Conservation (phyloP, 2,329 filamentous ascomycete species). For the Pseudogymnoascus sp. region DNA sequence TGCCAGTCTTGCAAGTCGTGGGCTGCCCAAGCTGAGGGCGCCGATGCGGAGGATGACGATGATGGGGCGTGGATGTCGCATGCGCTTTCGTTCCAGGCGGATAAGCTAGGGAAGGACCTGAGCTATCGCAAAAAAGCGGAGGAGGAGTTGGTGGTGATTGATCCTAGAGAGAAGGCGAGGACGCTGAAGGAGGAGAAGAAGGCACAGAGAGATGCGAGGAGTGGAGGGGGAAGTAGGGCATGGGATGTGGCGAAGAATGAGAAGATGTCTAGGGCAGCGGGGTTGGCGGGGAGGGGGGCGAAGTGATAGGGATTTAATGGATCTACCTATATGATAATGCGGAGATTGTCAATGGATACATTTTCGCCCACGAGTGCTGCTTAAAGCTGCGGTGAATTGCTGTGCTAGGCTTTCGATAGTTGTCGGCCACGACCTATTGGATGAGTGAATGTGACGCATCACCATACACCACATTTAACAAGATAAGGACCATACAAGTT, state of each 20-base stretch:
- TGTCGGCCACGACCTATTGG: not conserved
- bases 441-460: not conserved
- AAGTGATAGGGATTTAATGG: slow-evolving; percentile 29
- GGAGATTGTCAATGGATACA: not conserved
- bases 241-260: slow-evolving; percentile 53
- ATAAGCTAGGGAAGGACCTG: slow-evolving; percentile 82
- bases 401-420: not conserved
- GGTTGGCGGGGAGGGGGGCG: slow-evolving; percentile 48
- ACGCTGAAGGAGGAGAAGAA: slow-evolving; percentile 59
- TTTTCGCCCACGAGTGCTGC: not conserved
- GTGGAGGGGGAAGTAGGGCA: slow-evolving; percentile 39
- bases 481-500: not conserved
- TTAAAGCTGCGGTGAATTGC: not conserved
- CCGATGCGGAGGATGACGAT: slow-evolving; percentile 47
- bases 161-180: slow-evolving; percentile 74
- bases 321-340: not conserved
- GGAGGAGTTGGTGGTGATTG: slow-evolving; percentile 86
- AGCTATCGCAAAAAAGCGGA: slow-evolving; percentile 86
- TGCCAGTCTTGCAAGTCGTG: slow-evolving; percentile 87
- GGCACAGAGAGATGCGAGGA: slow-evolving; percentile 45
- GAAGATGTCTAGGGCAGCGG: slow-evolving; percentile 44
- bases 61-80: slow-evolving; percentile 79
- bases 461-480: not conserved
- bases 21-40: slow-evolving; percentile 48
- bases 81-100: slow-evolving; percentile 75